These are phyloP conservation scores for Castanea mollissima DNA, from an alignment of 306 rosid species.

Conservation along the genomic window DNA sequence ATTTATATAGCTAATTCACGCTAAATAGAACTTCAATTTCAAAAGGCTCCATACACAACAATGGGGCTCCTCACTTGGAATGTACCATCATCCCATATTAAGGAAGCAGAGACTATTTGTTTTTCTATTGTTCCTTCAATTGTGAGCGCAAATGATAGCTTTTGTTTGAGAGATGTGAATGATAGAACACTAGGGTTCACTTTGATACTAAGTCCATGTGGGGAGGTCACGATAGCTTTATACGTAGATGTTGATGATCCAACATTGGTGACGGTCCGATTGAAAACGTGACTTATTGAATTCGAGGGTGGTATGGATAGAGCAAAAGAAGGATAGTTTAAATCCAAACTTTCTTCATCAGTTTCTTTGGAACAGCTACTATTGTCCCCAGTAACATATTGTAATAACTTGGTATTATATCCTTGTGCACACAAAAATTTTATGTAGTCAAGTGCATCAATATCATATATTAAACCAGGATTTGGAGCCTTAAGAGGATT, in stretches of 20 bases:
- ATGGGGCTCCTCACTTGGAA: conserved; percentile 37
- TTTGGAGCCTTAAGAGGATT: conserved; percentile 26
- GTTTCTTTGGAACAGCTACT: conserved; percentile 25
- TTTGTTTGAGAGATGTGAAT: conserved; percentile 32
- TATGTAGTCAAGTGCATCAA: conserved; percentile 27
- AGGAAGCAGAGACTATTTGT: conserved; percentile 13
- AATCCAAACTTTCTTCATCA: conserved; percentile 17
- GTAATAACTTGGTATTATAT: conserved; percentile 19
- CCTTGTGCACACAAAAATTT: conserved; percentile 43
- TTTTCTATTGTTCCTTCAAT: conserved; percentile 5
- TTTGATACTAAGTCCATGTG: conserved; percentile 24
- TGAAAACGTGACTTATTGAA: conserved; percentile 22
- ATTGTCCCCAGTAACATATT: conserved; percentile 26
- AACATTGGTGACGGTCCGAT: conserved; percentile 48
- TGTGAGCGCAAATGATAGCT: conserved; percentile 23
- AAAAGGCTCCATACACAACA: not conserved
- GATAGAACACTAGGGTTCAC: conserved; percentile 31
- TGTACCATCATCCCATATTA: conserved; percentile 35
- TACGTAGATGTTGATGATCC: conserved; percentile 35
- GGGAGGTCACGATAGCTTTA: conserved; percentile 25
- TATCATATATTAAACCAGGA: conserved; percentile 44
- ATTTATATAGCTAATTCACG: no score
- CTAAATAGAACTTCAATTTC: not conserved
- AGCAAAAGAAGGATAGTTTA: conserved; percentile 49
- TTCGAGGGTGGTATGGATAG: conserved; percentile 9